Base-by-base conservation (phyloP, 2,329 filamentous ascomycete genomes). In the Aspergillus pseudonomiae region DNA sequence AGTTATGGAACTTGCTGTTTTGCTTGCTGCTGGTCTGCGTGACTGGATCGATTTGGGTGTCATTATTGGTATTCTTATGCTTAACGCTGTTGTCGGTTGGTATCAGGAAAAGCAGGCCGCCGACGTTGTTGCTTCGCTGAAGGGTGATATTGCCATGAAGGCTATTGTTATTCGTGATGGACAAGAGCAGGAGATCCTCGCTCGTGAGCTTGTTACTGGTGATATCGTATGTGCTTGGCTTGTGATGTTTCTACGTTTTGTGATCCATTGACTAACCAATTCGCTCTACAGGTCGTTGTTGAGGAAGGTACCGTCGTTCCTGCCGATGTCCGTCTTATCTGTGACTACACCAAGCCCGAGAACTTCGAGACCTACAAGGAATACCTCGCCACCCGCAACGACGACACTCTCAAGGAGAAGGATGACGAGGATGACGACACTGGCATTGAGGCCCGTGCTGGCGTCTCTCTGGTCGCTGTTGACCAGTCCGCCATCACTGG, bases 401-500 rank as follows among this genome's bases (percentile, higher is more conserved):
- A 84, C 70, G 86, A 86, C 68, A 85, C 81, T 66, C 83, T 85
- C 74, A 85, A 86, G 73, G 85, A 89, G 70, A 85, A 87, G 71
- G 81, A 80, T 62, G 80, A 81, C 41, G 83, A 85, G 50, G 87
- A 88, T 34, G 84, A 87, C 30, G 85, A 85, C 11, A 84, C 83
- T 57, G 66, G 62, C 36, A 70, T 70, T 12, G 87, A 88, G 62
- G 84, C 86, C 73, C 87, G 86, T 75, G 86, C 84, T 68, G 89
- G 89, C 69, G 85, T 88, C 72, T 83, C 75, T 46, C 85, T 92
- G 70, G 82, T 92, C 73, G 90, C 90, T 68, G 87, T 88, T 72
- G 90, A 93, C 82, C 90, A 92, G 82, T 92, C 90, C 75, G 90
- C 90, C 79, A 92, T 93, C 79, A 92, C 90, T 71, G 90, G 90